Base-by-base conservation (phyloP, 1,139 yeast species). In the Groenewaldozyma auringiensis region DNA sequence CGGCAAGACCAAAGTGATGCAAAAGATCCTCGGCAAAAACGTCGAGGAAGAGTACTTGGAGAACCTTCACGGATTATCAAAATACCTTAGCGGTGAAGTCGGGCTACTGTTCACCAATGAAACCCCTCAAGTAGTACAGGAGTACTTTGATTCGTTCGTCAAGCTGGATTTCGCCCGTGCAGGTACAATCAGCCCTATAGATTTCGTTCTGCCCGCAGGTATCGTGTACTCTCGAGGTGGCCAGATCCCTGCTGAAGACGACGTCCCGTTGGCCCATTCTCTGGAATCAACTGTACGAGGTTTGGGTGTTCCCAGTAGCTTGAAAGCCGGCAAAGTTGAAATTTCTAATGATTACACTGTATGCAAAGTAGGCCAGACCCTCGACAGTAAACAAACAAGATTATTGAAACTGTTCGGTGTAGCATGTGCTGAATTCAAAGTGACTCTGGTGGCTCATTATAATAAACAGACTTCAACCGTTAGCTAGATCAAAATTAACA, bases 201-300 rank as follows among this genome's bases (percentile, higher is more conserved):
- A 84, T 48, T 88, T 92, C 66, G 75, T 78, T 6, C 75, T 92
- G 44, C 97, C 98, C 29, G 88, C 75, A 49, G 99, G 99, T 35
- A 73, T 87, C 47, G 83, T 92, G 11, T 89, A 87, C 65, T 86
- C 97, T 14, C 81, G 96, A 64, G 99, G 96, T 57, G 98, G 98
- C 17, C 95, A 86, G 68, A 71, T 89, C 47, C 75, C 96, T 29
- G 69, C 66, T 22, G 96, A 88, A 63, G 97, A 92, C 56, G 99
- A 92, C 65, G 92, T 92, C 18, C 96, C 96, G 57, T 80, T 92
- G 86, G 83, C 94, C 11, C 98, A 92, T 64, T 87, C 97, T 3
- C 74, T 94, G 68, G 98, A 92, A 69, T 87, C 88, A 57, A 86
- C 95, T 38, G 68, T 92, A 59, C 81, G 98, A 72, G 83, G 83